These are phyloP conservation scores for Aspergillus udagawae DNA, from an alignment of 2,329 filamentous ascomycete genomes.

Conservation along the genomic window DNA sequence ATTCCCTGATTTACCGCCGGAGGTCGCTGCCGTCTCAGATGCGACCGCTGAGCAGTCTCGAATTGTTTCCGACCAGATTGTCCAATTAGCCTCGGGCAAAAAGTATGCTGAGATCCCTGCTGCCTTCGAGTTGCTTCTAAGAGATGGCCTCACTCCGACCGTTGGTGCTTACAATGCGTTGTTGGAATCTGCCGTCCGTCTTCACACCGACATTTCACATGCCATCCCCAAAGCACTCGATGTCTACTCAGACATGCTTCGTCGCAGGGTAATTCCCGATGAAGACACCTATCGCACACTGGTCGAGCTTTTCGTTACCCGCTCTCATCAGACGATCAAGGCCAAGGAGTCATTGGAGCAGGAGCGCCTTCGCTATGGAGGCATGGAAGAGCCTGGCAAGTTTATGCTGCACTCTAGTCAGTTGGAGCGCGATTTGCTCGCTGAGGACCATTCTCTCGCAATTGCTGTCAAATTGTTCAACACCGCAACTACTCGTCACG, in stretches of 20 bases:
- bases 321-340: constrained; percentile 72
- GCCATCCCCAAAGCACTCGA: constrained; percentile 87
- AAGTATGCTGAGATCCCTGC: constrained; percentile 85
- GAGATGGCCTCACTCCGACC: constrained; percentile 74
- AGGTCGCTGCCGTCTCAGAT: constrained; percentile 39
- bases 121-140: constrained; percentile 86
- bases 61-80: constrained; percentile 73
- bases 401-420: constrained; percentile 89
- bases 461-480: constrained; percentile 84
- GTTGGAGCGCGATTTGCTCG: constrained; percentile 78
- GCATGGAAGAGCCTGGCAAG: constrained; percentile 75
- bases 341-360: constrained; percentile 72
- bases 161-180: constrained; percentile 89
- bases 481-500: constrained; percentile 61
- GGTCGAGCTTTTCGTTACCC: constrained; percentile 73
- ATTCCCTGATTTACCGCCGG: constrained; percentile 23
- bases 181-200: constrained; percentile 75
- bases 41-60: constrained; percentile 59
- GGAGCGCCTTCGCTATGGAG: constrained; percentile 78
- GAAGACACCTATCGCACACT: constrained; percentile 83
- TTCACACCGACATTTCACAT: constrained; percentile 74
- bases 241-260: constrained; percentile 95
- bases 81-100: constrained; percentile 65
- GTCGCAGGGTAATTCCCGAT: constrained; percentile 75
- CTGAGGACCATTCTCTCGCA: constrained; percentile 80